Conservation (phyloP, 2,329 filamentous ascomycete species). For the Elsinoe arachidis region DNA sequence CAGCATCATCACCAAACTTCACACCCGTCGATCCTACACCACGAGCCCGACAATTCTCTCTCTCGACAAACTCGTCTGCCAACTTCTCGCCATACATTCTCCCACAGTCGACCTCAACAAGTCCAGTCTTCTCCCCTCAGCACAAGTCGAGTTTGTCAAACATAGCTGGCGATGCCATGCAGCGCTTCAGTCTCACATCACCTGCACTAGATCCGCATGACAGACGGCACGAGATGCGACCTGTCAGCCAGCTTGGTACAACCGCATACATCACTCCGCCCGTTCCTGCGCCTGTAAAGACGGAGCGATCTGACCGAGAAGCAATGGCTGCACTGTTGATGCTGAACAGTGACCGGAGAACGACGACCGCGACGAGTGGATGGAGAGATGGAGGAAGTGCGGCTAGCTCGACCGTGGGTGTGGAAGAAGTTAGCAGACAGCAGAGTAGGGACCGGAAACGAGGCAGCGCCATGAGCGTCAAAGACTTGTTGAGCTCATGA, state of each 20-base stretch:
- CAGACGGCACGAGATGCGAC: constrained; percentile 2
- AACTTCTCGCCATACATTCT: constrained; percentile 10
- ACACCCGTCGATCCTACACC: constrained; percentile 43
- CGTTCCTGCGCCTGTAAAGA: constrained; percentile 8
- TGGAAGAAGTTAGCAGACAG: constrained; percentile 16
- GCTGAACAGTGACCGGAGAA: constrained; percentile 69
- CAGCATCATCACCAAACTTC: constrained; percentile 47
- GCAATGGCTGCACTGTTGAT: constrained; percentile 80
- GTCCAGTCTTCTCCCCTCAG: constrained; percentile 5
- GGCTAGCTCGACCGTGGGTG: constrained; percentile 2
- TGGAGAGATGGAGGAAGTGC: constrained; percentile 17
- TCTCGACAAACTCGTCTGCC: not conserved
- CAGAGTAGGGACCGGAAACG: constrained; percentile 16
- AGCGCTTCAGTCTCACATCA: constrained; percentile 13
- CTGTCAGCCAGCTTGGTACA: not conserved
- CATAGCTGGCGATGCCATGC: constrained; percentile 10
- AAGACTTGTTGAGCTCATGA: constrained; percentile 35
- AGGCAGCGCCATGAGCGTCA: constrained; percentile 38
- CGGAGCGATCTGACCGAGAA: constrained; percentile 50
- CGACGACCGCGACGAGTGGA: constrained; percentile 27
- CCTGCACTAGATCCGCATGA: constrained; percentile 14
- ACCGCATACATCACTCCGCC: not conserved
- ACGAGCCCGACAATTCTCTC: constrained; percentile 21
- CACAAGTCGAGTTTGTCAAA: constrained; percentile 7
- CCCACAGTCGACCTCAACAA: not conserved